phyloP scores from a whole-genome alignment of 306 rosid species.

The Senna tora region DNA sequence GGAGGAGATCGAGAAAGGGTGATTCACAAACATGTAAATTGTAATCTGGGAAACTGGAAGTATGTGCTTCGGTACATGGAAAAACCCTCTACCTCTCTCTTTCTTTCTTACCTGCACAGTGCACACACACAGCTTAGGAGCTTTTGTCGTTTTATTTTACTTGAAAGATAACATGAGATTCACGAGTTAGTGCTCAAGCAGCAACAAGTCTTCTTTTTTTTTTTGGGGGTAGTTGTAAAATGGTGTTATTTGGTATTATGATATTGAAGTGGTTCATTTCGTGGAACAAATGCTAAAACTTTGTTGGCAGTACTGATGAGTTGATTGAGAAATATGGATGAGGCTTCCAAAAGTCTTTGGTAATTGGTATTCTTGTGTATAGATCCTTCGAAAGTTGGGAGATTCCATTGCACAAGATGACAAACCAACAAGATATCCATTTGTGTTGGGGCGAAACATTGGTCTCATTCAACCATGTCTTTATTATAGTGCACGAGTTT shows the following conservation, averaged over 20 bases:
- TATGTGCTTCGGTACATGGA: slow-evolving; percentile 8
- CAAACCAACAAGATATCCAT: slow-evolving; percentile 18
- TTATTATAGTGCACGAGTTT: not conserved
- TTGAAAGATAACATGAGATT: slow-evolving; percentile 40
- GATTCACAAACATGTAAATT: slow-evolving; percentile 35
- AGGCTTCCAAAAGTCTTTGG: not conserved
- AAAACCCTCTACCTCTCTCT: not conserved
- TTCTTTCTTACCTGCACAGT: no score
- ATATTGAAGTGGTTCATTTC: slow-evolving; percentile 18
- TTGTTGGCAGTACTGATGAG: not conserved
- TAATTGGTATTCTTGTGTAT: not conserved
- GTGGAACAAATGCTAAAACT: not conserved
- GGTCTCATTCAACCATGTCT: not conserved
- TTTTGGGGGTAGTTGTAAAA: not conserved
- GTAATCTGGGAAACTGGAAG: slow-evolving; percentile 17
- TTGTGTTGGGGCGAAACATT: not conserved
- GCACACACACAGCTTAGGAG: not conserved
- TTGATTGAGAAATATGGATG: not conserved
- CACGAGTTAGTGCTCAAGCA: slow-evolving; percentile 35
- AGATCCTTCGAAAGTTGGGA: slow-evolving; percentile 4
- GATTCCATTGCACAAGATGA: slow-evolving; percentile 27
- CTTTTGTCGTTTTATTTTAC: not conserved
- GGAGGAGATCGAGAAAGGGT: slow-evolving; percentile 23
- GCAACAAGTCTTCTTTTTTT: not conserved
- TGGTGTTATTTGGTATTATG: not conserved